Evolutionary conservation across 768 basidiomycete species (phyloP).

Genomic region (Royoungia palumana): DNA sequence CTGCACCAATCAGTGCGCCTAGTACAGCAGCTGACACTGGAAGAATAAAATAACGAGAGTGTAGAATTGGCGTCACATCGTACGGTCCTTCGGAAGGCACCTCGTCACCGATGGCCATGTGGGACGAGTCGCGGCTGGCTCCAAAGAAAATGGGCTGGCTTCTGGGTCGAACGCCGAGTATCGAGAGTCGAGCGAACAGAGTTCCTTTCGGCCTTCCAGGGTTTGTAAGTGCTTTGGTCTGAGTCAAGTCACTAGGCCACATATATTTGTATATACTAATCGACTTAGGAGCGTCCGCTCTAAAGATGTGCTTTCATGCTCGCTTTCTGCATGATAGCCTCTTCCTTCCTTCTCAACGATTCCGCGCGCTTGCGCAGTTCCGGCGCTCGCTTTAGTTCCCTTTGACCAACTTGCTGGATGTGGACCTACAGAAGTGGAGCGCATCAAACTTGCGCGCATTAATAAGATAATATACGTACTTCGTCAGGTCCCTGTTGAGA

Average conservation of each 20-base stretch:
- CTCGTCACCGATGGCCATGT: constrained; percentile 17
- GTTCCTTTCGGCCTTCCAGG: too few relatives aligned
- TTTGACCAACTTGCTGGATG: constrained; percentile 90
- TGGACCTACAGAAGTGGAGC: constrained; percentile 60
- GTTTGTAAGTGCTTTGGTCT: too few relatives aligned
- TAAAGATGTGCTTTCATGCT: constrained; percentile 59
- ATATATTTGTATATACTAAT: too few relatives aligned
- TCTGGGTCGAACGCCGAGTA: too few relatives aligned
- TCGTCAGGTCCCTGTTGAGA: constrained; percentile 69
- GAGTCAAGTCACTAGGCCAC: too few relatives aligned
- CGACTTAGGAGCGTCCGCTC: background rate
- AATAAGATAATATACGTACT: constrained; percentile 36
- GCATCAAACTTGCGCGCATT: background rate
- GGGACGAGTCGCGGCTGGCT: background rate
- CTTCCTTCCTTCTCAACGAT: constrained; percentile 60
- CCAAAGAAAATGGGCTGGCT: background rate
- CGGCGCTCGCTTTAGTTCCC: constrained; percentile 79
- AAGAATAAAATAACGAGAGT: constrained; percentile 55
- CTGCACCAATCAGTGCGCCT: constrained; percentile 67
- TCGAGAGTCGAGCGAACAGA: background rate
- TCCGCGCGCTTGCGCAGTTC: constrained; percentile 51
- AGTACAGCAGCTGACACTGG: constrained; percentile 57
- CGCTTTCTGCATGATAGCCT: constrained; percentile 54
- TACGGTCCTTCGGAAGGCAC: constrained; percentile 12
- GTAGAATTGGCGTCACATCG: constrained; percentile 31